A percentile compares a stretch with the other conserved stretches of the same genome.
These are phyloP conservation scores for Epithemia pelagica DNA, from an alignment of 108 stramenopile genomes.

Conservation along the genomic window DNA sequence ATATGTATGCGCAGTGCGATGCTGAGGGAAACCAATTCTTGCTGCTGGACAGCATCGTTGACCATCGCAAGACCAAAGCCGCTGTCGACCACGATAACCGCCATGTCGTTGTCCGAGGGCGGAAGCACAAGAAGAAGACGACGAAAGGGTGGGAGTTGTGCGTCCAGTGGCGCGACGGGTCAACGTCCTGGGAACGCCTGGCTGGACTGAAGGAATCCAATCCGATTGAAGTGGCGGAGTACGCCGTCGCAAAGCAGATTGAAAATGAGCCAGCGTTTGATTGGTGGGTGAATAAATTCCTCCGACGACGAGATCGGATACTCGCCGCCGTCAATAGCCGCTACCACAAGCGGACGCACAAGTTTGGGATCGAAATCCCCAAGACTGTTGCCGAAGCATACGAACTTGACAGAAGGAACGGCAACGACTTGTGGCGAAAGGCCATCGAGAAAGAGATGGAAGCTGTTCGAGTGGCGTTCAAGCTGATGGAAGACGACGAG, in stretches of 20 bases:
- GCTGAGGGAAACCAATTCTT: conserved; percentile 18
- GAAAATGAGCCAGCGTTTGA: conserved; percentile 32
- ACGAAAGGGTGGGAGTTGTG: too few species aligned
- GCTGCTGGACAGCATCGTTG: conserved; percentile 14
- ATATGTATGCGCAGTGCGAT: conserved; percentile 30
- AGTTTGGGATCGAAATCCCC: conserved; percentile 41
- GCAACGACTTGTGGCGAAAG: conserved; percentile 26
- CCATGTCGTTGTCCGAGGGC: too few species aligned
- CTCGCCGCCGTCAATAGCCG: conserved; percentile 11
- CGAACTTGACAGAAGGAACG: conserved; percentile 14
- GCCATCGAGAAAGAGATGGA: conserved; percentile 32
- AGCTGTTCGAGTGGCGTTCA: conserved; percentile 26
- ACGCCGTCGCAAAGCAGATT: conserved; percentile 23
- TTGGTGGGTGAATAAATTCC: conserved; percentile 38
- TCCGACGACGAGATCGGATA: conserved; percentile 21
- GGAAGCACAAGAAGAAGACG: too few species aligned
- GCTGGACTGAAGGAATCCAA: too few species aligned
- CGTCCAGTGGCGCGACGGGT: too few species aligned
- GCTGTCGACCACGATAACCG: too few species aligned
- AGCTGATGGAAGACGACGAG: conserved; percentile 13
- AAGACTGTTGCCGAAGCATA: conserved; percentile 22
- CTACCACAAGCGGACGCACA: conserved; percentile 17
- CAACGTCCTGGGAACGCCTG: too few species aligned
- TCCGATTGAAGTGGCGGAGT: too few species aligned
- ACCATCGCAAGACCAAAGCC: conserved; percentile 11